Evolutionary conservation across 73 alveolate genomes (phyloP), one percentile per base, ranked within the genome.

Genomic region (Paramecium sexaurelia): DNA sequence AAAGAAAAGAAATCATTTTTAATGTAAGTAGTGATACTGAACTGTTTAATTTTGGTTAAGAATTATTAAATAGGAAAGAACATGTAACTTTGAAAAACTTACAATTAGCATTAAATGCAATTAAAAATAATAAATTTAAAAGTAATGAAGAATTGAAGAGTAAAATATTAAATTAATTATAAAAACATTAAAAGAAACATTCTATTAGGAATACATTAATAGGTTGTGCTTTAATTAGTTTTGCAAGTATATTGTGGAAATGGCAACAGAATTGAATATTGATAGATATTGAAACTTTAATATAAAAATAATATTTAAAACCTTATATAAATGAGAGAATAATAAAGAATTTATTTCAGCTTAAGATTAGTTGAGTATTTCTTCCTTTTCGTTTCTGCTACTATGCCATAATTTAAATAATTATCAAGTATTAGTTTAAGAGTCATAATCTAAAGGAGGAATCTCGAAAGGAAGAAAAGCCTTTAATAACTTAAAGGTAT

Each of bases 341-440:
- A 61, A 61, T 45, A 7, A 26, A 61, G 43, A 61, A 9, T 61
- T 61, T 61, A 61, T 61, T 61, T 29, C 43, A 29, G 39, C 47
- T 61, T 61, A 61, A 61, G 83, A 32, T 61, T 61, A 13, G 19
- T 61, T 61, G 83, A 61, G n/a, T 61, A 61, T 61, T 61, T 61
- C 22, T 61, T 61, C 24, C 83, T 61, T 7, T 61, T 61, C 83
- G 13, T 61, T 32, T 61, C 83, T 29, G 39, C 26, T 7, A 11
- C 19, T 6, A 11, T 26, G 17, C 39, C 83, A 7, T 13, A 26
- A 13, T 61, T 61, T 15, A 61, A 61, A 61, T 29, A 26, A 22
- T 32, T 61, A 19, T 61, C 83, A 61, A 61, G 83, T 61, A 61
- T 26, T 15, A 61, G 11, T 5, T 7, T 27, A 1, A 61, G 0